phyloP scores from a whole-genome alignment of 169 alveolate species.

The Plasmodium ovale region DNA sequence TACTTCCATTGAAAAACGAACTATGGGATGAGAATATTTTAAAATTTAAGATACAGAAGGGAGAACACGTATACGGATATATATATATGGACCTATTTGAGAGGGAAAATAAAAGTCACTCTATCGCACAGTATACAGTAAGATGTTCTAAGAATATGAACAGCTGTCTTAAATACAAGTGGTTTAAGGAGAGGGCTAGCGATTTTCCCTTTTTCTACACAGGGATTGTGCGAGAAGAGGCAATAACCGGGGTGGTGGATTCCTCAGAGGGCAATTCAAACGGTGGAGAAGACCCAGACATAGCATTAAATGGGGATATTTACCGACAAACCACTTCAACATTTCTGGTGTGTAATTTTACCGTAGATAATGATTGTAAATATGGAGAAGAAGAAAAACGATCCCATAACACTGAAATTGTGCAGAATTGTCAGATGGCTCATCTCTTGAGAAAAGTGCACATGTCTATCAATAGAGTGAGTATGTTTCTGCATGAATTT shows the following conservation, averaged over 20 bases:
- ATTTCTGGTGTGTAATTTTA: constrained; percentile 80
- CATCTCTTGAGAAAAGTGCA: constrained; percentile 35
- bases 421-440: constrained; percentile 5
- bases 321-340: constrained; percentile 83
- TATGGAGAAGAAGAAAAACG: neutral
- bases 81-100: constrained; percentile 85
- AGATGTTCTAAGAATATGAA: constrained; percentile 83
- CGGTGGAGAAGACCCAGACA: neutral
- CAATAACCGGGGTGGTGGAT: neutral
- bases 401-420: neutral
- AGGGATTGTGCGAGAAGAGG: constrained; percentile 32
- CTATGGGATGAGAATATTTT: constrained; percentile 69
- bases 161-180: constrained; percentile 45
- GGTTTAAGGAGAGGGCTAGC: constrained; percentile 35
- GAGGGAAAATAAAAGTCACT: constrained; percentile 77
- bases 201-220: constrained; percentile 44
- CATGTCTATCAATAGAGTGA: constrained; percentile 75
- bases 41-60: constrained; percentile 63
- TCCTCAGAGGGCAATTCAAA: too few relatives aligned
- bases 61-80: constrained; percentile 31
- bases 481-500: constrained; percentile 83
- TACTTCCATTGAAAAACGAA: constrained; percentile 34
- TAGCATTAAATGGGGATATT: neutral
- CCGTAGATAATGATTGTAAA: constrained; percentile 9
- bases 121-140: constrained; percentile 86